A percentile compares a stretch with the other conserved stretches of the same genome.
Conservation (phyloP, 2,329 filamentous ascomycete genomes). For the Venturia oleaginea region DNA sequence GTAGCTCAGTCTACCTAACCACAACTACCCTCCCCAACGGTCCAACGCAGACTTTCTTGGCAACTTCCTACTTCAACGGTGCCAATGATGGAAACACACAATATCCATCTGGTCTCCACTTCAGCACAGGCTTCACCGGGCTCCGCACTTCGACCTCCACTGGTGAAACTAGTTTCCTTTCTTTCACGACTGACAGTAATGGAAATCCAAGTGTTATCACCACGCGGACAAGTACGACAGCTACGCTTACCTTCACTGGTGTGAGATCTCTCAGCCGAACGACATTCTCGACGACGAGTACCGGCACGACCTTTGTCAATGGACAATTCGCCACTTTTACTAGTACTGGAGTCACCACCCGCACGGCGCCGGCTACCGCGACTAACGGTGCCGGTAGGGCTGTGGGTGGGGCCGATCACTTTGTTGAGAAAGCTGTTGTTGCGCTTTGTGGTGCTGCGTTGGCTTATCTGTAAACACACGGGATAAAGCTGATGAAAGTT, state of each 20-base stretch:
- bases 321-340: constrained; percentile 1
- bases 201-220: background rate
- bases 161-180: background rate
- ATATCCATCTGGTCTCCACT: background rate
- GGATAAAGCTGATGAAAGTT: background rate
- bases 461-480: background rate
- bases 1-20: background rate
- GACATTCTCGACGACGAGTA: background rate
- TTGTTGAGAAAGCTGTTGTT: background rate
- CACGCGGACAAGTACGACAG: background rate
- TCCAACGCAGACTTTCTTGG: constrained; percentile 8
- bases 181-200: background rate
- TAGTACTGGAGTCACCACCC: background rate
- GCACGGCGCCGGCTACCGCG: background rate
- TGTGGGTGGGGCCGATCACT: background rate
- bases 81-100: background rate
- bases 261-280: background rate
- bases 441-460: background rate
- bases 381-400: background rate
- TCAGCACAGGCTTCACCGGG: constrained; percentile 4
- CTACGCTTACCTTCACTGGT: background rate
- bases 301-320: background rate
- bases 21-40: constrained; percentile 9
- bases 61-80: background rate
- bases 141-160: background rate